phyloP scores from a whole-genome alignment of 441 rosid species.

The Gossypium aridum region DNA sequence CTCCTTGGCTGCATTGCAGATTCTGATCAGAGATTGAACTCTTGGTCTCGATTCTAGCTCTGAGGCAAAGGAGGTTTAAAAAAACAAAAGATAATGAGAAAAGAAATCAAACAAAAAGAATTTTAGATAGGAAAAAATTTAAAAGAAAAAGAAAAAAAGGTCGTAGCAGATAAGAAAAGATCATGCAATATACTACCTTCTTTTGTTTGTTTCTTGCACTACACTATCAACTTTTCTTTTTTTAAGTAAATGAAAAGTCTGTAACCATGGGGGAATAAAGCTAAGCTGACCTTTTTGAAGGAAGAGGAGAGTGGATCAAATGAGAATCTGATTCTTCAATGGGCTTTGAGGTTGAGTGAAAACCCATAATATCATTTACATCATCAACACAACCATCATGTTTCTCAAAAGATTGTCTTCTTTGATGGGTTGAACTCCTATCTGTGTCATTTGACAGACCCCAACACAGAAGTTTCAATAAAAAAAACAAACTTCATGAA shows the following conservation, averaged over 20 bases:
- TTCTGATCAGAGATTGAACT: slow-evolving; percentile 42
- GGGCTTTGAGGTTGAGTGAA: slow-evolving; percentile 21
- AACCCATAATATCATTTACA: slow-evolving; percentile 19
- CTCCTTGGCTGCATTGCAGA: slow-evolving; percentile 45
- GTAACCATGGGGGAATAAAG: slow-evolving; percentile 7
- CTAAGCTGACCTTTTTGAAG: slow-evolving; percentile 46
- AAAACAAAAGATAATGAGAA: neutral
- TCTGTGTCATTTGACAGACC: slow-evolving; percentile 26
- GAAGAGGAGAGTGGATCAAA: slow-evolving; percentile 18
- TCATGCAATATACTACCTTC: slow-evolving; percentile 16
- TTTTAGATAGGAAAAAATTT: neutral
- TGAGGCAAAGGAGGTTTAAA: slow-evolving; percentile 3
- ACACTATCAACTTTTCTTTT: slow-evolving; percentile 7
- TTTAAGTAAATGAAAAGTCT: neutral
- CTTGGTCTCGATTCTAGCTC: slow-evolving; percentile 48
- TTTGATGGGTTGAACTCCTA: slow-evolving; percentile 23
- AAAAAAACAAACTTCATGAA: neutral
- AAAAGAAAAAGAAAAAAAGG: neutral
- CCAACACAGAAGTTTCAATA: neutral
- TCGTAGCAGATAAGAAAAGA: slow-evolving; percentile 15
- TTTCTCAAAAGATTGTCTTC: slow-evolving; percentile 34
- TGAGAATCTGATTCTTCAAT: slow-evolving; percentile 42
- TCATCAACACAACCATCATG: slow-evolving; percentile 36
- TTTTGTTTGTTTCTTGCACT: slow-evolving; percentile 23
- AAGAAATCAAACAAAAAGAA: slow-evolving; percentile 15